Evolutionary conservation across 208 protist genomes (phyloP), one percentile per base, ranked within the genome.

Genomic region (Leishmania turanica): DNA sequence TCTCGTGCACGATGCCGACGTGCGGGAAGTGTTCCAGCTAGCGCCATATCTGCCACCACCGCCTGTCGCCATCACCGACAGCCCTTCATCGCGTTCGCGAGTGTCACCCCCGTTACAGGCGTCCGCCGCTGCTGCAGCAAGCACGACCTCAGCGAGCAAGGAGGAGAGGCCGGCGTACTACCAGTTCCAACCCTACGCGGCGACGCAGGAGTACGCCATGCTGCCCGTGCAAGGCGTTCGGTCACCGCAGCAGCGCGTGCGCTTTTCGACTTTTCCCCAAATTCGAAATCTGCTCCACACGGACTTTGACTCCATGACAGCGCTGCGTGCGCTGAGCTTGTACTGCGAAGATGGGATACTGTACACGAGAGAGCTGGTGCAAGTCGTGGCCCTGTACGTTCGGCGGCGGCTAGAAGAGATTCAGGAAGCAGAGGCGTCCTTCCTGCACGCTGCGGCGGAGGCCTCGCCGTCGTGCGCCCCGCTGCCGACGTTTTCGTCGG

Each of bases 161-260:
- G 40, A 71, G 75, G 72, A 62, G 37, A 31, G 42, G 34, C 24
- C 34, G 56, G 17, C 24, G 42, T 84, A 78, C 77, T 94, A 94
- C 77, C 40, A 88, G 66, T 93, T 93, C 84, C 88, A 88, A 19
- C 82, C 91, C 34, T 93, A 92, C 75, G 93, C 93, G 21, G 80
- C 83, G 27, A 88, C 85, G 54, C 93, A 96, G 80, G 80, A 92
- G 34, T 91, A 92, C 81, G 93, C 93, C 11, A 92, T 96, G 89
- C 87, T 91, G 53, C 91, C 91, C 58, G 85, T 96, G 0, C 34
- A 54, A 24, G 70, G 56, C 62, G 70, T 75, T 51, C 82, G 62
- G 21, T 81, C 84, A 3, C 80, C 87, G 3, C 42, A 83, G 27
- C 60, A 88, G 65, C 78, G 68, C 2, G 84, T 95, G 34, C 80